phyloP scores from a whole-genome alignment of 2,329 filamentous ascomycete species.

The Rhexocercosporidium sp. region DNA sequence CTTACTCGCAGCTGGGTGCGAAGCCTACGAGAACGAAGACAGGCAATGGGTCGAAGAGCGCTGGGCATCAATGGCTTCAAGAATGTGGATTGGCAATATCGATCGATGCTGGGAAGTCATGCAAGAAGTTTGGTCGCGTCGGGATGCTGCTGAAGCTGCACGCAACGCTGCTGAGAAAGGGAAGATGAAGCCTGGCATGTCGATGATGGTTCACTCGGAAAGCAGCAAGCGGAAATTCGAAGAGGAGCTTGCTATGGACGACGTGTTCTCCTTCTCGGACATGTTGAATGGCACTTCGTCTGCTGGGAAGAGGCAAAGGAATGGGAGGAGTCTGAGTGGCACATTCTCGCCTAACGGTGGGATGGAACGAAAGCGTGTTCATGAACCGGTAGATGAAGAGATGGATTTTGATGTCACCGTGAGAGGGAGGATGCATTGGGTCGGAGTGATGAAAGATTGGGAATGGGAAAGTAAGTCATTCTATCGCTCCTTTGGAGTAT shows the following conservation, averaged over 20 bases:
- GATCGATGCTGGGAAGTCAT: constrained; percentile 69
- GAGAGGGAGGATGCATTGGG: constrained; percentile 70
- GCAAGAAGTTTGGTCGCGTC: constrained; percentile 68
- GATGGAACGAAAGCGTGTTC: constrained; percentile 30
- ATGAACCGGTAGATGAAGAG: constrained; percentile 44
- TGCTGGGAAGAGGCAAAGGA: constrained; percentile 32
- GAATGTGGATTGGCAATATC: constrained; percentile 71
- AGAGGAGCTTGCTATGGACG: constrained; percentile 37
- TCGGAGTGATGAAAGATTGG: constrained; percentile 75
- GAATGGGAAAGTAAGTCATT: constrained; percentile 68
- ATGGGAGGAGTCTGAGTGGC: constrained; percentile 30
- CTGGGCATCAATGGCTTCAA: constrained; percentile 63
- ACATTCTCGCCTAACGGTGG: constrained; percentile 25
- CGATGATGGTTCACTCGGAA: constrained; percentile 36
- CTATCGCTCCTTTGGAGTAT: not conserved
- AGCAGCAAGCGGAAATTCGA: constrained; percentile 39
- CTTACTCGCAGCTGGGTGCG: constrained; percentile 69
- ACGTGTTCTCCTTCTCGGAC: constrained; percentile 38
- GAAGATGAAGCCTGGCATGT: constrained; percentile 26
- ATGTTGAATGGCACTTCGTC: constrained; percentile 34
- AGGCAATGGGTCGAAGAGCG: constrained; percentile 67
- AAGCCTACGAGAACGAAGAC: constrained; percentile 63
- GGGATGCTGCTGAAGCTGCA: constrained; percentile 52
- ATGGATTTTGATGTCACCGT: constrained; percentile 67
- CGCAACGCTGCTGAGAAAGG: constrained; percentile 28